Percentiles rank a stretch among this genome's conserved stretches.
Evolutionary conservation across 176 grass and related monocot species (phyloP).

Genomic region (Eleusine indica): DNA sequence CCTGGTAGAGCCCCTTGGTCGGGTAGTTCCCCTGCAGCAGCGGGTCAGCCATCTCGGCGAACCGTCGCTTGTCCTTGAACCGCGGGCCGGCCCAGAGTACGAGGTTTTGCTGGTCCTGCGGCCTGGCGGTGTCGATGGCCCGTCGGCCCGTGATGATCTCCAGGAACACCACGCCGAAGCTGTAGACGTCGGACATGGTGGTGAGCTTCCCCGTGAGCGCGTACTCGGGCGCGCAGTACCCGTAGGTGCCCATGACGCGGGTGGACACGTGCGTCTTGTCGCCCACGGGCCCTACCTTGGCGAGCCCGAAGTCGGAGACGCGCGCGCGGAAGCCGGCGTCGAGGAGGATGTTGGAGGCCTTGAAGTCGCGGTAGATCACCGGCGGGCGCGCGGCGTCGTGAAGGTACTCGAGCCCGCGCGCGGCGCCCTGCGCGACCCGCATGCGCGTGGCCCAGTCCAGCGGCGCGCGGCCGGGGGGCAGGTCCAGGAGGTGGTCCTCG

Average conservation of each 20-base stretch:
- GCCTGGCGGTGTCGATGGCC: conserved; percentile 37
- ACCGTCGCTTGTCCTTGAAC: conserved; percentile 50
- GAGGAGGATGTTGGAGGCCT: conserved; percentile 94
- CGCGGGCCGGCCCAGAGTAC: conserved; percentile 39
- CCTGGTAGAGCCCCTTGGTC: conserved; percentile 55
- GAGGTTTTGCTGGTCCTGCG: conserved; percentile 39
- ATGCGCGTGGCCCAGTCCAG: conserved; percentile 47
- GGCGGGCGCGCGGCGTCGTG: conserved; percentile 35
- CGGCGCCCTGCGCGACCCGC: conserved; percentile 52
- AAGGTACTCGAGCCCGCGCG: conserved; percentile 46
- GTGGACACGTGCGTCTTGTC: conserved; percentile 60
- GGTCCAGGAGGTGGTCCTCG: conserved; percentile 57
- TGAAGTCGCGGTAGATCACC: conserved; percentile 77
- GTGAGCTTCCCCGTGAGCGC: conserved; percentile 60
- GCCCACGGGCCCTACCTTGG: conserved; percentile 50
- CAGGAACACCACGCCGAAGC: conserved; percentile 62
- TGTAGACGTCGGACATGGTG: conserved; percentile 59
- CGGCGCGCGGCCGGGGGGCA: not conserved
- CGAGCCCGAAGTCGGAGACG: conserved; percentile 58
- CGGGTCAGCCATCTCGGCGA: conserved; percentile 53
- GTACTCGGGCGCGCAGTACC: conserved; percentile 64
- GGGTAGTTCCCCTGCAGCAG: conserved; percentile 34
- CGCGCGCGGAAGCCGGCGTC: conserved; percentile 40
- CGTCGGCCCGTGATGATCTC: conserved; percentile 50
- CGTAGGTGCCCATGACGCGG: conserved; percentile 67